Base-by-base conservation (phyloP, 2,329 filamentous ascomycete genomes). In the Ceratocystis lukuohia region DNA sequence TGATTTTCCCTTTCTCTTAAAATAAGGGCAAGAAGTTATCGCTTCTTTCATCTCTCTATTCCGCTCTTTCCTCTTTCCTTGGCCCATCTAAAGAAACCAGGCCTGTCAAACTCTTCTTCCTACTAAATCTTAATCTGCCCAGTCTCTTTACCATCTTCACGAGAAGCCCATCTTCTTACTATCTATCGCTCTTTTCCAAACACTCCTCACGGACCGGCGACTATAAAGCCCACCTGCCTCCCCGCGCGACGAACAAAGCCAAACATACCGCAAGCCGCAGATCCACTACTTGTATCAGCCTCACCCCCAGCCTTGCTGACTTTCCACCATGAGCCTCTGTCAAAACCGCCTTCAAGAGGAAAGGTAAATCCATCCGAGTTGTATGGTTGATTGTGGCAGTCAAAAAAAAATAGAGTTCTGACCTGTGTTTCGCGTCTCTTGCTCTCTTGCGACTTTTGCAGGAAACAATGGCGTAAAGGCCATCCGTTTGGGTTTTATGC, bases 401-500 rank as follows among this genome's bases (percentile, higher is more conserved):
- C 69, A 69, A 59, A 57, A 46, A 30, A 30, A 57, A 50, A 44
- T 20, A 28, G 8, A 41, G 15, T 57, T 37, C 33, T 69, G 50
- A 5, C 56, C 25, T n/a, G 63, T 33, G 41, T 33, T 44, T 22
- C 65, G 48, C 25, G 56, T 56, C 48, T 46, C 48, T 64, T 22
- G 28, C 8, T 57, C 48, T 68, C 75, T 74, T 62, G 71, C 65
- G 61, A 53, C 64, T 50, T 44, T 46, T 33, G 28, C 71, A 96
- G 92, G 70, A 97, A 96, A 79, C 91, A 96, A 78, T 99, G 94
- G 94, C 87, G 94, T 70, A 87, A 87, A 74, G 93, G 99, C 72
- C 94, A 99, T 73, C 95, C 95, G 0, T 99, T 99, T 73, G 94
- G 94, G 69, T 99, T 99, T 79, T 96, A 89, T 76, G 94, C 94